These are phyloP conservation scores for Amaranthus tricolor DNA, from an alignment of 179 eudicot genomes.

Conservation along the genomic window DNA sequence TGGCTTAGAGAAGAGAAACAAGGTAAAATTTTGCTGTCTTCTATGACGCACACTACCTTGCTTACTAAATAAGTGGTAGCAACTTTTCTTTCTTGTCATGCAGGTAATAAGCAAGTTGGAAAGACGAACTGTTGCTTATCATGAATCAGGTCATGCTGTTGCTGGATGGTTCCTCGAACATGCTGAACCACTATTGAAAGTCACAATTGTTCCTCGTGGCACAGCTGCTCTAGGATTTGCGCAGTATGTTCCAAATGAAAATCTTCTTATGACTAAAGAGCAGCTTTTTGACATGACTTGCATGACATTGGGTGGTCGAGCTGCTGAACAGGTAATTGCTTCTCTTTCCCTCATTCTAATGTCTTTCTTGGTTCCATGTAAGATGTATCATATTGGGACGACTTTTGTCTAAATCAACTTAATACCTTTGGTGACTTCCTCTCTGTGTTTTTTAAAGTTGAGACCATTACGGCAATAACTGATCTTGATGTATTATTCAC, in stretches of 20 bases:
- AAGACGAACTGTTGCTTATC: constrained; percentile 80
- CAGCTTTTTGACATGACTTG: constrained; percentile 81
- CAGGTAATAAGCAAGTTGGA: constrained; percentile 85
- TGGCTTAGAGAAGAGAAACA: constrained; percentile 81
- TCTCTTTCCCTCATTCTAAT: neutral
- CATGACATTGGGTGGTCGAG: constrained; percentile 88
- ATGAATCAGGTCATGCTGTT: constrained; percentile 93
- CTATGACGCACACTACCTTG: neutral
- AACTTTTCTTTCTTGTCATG: neutral
- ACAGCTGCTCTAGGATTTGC: constrained; percentile 89
- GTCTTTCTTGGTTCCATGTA: too few relatives aligned
- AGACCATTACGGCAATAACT: neutral
- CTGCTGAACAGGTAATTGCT: constrained; percentile 68
- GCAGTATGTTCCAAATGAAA: constrained; percentile 81
- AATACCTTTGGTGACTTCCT: too few relatives aligned
- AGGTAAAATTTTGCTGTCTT: constrained; percentile 31
- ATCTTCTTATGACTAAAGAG: constrained; percentile 81
- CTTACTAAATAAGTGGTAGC: neutral
- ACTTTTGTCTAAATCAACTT: too few relatives aligned
- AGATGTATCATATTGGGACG: too few relatives aligned
- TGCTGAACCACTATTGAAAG: constrained; percentile 84
- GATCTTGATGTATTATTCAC: constrained; percentile 12
- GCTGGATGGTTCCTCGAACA: constrained; percentile 91
- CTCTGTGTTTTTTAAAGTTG: too few relatives aligned
- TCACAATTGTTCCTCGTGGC: constrained; percentile 95